Base-by-base conservation (phyloP, 768 basidiomycete genomes). In the Chiua virens region DNA sequence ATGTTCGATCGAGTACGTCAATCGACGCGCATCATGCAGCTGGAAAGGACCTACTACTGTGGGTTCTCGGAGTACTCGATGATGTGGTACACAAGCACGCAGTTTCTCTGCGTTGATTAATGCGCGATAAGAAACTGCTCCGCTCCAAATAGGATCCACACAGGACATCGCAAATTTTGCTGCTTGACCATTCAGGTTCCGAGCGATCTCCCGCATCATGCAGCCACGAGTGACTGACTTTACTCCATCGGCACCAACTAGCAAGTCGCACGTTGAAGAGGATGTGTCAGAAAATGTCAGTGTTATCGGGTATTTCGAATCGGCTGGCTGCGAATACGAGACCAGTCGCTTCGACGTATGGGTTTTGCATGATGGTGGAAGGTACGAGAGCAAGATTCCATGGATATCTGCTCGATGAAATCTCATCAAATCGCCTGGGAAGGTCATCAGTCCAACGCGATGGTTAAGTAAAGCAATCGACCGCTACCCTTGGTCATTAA, bases 321-420 rank as follows among this genome's bases (percentile, higher is more conserved):
- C 78, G 5, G 54, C 63, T n/a, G 50, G 69, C 54, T 84, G 81
- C 5, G 57, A 65, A 61, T 83, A 88, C 1, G 79, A 78, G 47
- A 73, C 71, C 21, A 89, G 74, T 15, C 82, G 83, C 63, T 85
- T 89, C 14, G 73, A 74, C 47, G 77, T 80, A 49, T 79, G 71
- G 6, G 77, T 73, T 43, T 68, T 72, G 59, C 75, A 79, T 4
- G 73, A 69, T 15, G 74, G 59, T 1, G 79, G 71, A 25, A 87
- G 65, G 50, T 72, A 71, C 37, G 70, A 65, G 9, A 89, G 73
- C 47, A 89, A 73, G 2, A 75, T 77, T 20, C 71, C 66, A 49
- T 87, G 85, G 58, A 88, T 86, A 57, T 87, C 84, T 21, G 85
- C 75, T 15, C 87, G 81, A 65, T 87, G 86, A 54, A 89, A 74